Base-by-base conservation (phyloP, 495 filamentous ascomycete genomes). In the Neurospora tetraspora region DNA sequence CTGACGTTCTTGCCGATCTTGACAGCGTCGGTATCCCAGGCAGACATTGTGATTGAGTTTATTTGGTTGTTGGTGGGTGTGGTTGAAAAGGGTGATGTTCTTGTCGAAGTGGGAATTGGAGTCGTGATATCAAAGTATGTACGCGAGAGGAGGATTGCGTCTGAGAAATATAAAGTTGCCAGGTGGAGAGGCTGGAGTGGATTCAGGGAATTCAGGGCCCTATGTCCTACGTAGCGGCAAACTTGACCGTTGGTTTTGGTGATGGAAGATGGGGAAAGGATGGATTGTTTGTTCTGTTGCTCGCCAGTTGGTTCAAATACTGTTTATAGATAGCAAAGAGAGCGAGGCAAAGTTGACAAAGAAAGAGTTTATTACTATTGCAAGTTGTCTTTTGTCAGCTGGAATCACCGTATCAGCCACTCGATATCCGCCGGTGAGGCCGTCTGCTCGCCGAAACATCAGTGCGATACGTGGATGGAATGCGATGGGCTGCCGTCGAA, bases 1-100 rank as follows among this genome's bases (percentile, higher is more conserved):
- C 88, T 87, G 78, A 87, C 85, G 83, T 92, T 94, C 86, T 87
- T 91, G 76, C 96, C 96, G 79, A 99, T 99, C 88, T 93, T 97
- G 80, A 94, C 96, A 76, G 92, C 91, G 27, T 72, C 77, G 74
- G 85, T 82, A 77, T 97, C 92, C 95, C 95, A 97, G 76, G 70
- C 86, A 87, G 91, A 83, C 85, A 86, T 86, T 68, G 79, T 85
- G 81, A 78, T 38, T 61, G 53, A 69, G 43, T 70, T 65, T 71
- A 69, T n/a, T 68, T 59, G 31, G 43, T 74, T 71, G 70, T 71
- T 74, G 69, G 18, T 27, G 23, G 27, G 39, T 61, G 43, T 18
- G 70, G 36, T 39, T 42, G 39, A 23, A 34, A 42, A 39, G n/a
- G 38, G 7, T 31, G 69, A 34, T 37, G 70, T 68, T 47, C 14